A percentile compares a stretch with the other conserved stretches of the same genome.
These are phyloP conservation scores for Hyphopichia khmerensis DNA, from an alignment of 1,139 yeast genomes.

Conservation along the genomic window DNA sequence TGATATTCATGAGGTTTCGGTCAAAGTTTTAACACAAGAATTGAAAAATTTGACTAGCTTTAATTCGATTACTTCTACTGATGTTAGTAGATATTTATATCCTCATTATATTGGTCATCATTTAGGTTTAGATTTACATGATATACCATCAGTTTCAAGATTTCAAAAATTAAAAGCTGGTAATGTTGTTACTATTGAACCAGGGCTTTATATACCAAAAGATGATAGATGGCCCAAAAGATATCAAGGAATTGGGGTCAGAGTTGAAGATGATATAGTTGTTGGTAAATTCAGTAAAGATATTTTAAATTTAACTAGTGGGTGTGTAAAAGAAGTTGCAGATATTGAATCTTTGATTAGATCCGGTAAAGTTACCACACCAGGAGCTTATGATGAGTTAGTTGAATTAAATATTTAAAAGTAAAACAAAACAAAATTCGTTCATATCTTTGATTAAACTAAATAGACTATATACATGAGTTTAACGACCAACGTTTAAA, in stretches of 20 bases:
- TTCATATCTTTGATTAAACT: no score
- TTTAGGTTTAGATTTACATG: constrained; percentile 91
- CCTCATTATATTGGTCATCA: constrained; percentile 98
- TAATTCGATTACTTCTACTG: constrained; percentile 44
- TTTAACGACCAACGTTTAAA: constrained; percentile 40
- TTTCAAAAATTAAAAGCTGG: constrained; percentile 51
- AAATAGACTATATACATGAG: constrained; percentile 1
- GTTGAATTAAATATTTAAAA: constrained; percentile 41
- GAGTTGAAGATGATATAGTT: constrained; percentile 91
- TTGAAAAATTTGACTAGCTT: constrained; percentile 72
- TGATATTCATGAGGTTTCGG: constrained; percentile 74
- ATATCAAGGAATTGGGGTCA: constrained; percentile 86
- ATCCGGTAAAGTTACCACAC: constrained; percentile 51
- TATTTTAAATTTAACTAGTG: constrained; percentile 62
- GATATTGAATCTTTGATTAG: constrained; percentile 71
- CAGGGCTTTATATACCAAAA: constrained; percentile 86
- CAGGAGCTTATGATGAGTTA: constrained; percentile 49
- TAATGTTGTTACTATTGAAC: constrained; percentile 89
- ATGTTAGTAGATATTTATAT: constrained; percentile 59
- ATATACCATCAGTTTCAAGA: constrained; percentile 62
- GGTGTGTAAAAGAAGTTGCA: constrained; percentile 78
- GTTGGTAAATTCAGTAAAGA: constrained; percentile 62
- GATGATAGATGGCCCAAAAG: constrained; percentile 69
- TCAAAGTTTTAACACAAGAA: constrained; percentile 57
- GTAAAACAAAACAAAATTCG: no score